A percentile compares a stretch with the other conserved stretches of the same genome.
Conservation (phyloP, 2,329 filamentous ascomycete species). For the Phyllosticta citribraziliensis region DNA sequence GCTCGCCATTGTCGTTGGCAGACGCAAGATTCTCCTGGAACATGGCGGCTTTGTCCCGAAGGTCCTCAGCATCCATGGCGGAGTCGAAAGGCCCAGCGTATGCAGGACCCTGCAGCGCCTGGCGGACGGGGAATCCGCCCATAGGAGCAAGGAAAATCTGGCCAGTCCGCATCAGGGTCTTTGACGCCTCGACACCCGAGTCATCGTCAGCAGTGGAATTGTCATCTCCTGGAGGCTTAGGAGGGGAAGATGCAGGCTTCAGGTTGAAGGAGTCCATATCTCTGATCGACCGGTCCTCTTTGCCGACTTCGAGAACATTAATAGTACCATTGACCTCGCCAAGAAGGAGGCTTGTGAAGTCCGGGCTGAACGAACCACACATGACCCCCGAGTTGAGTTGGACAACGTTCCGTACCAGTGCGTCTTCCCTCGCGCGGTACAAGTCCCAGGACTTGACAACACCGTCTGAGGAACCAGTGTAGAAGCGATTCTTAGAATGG, state of each 20-base stretch:
- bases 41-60: constrained; percentile 20
- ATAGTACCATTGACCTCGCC: constrained; percentile 48
- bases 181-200: constrained; percentile 19
- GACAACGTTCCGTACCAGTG: constrained; percentile 41
- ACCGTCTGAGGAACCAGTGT: constrained; percentile 52
- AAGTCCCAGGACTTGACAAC: constrained; percentile 52
- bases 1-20: constrained; percentile 9
- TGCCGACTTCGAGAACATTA: constrained; percentile 39
- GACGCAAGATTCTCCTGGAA: constrained; percentile 24
- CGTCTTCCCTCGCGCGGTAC: constrained; percentile 40
- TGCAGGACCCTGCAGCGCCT: constrained; percentile 36
- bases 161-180: constrained; percentile 20
- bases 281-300: constrained; percentile 21
- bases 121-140: constrained; percentile 33
- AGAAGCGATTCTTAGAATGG: constrained; percentile 40
- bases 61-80: constrained; percentile 17
- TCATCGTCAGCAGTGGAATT: neutral
- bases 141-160: constrained; percentile 29
- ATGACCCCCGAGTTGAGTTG: constrained; percentile 45
- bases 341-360: constrained; percentile 45
- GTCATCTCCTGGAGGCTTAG: neutral
- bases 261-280: constrained; percentile 23
- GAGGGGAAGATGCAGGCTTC: constrained; percentile 4
- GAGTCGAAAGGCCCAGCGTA: constrained; percentile 32
- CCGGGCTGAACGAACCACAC: constrained; percentile 47